Evolutionary conservation across 495 filamentous ascomycete genomes (phyloP), one percentile per base, ranked within the genome.

Genomic region (Annulohypoxylon nitens): DNA sequence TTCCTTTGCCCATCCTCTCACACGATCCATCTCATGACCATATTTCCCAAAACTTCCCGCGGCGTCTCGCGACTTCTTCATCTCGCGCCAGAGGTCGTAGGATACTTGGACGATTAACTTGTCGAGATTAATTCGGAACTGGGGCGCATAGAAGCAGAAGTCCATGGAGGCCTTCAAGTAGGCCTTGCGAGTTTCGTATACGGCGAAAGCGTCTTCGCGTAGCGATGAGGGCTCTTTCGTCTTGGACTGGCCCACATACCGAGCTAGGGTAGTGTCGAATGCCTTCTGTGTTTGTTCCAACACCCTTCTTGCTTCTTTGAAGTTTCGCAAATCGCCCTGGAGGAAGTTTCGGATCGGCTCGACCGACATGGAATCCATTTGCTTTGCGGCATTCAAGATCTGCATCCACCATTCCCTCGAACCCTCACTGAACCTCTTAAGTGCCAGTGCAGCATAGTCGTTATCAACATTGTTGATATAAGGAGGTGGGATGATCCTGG

Each of bases 121-220:
- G 76, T 98, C 96, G 25, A 99, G 86, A 2, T 89, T 88, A 69
- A 89, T 88, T 23, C 96, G 88, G 25, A 97, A 78, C 77, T 96
- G 91, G 6, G 97, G 94, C 16, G 92, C 93, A 57, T 91, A 86
- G 47, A 97, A 88, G 71, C 93, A 96, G 73, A 94, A 98, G 79
- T 99, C 96, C 88, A 98, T 89, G 7, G 93, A 94, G 0, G 94
- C 92, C 81, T 93, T 95, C 23, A 98, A 86, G 76, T 98, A 99
- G 16, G 90, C 89, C 80, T 94, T 95, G 55, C 95, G 89, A 14
- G 94, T 92, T 85, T 98, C 97, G 71, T 97, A 96, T 39, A 99
- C 90, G 79, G 96, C 91, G 76, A 98, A 99, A 0, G 97, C 95
- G 81, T 99, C 96, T 79, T 99, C 96, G 54, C 97, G 86, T 60